Base-by-base conservation (phyloP, 208 protist genomes). In the Wallacemonas rigidus region DNA sequence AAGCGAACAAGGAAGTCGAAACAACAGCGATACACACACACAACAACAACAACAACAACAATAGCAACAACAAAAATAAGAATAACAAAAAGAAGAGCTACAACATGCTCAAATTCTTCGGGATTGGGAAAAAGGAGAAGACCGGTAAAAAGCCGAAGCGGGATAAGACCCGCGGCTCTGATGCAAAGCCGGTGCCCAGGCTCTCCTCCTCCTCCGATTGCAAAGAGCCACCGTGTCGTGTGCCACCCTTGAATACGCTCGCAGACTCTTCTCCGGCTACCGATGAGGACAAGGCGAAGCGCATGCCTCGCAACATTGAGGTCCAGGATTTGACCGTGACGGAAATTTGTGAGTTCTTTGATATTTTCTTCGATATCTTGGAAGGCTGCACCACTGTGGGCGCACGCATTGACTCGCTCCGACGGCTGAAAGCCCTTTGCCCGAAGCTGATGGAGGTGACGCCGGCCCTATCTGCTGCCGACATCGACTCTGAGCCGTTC, bases 301-400 rank as follows among this genome's bases (percentile, higher is more conserved):
- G 60, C 60, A 50, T 65, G 43, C 60, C 60, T 48, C 60, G 60
- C 60, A 65, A 69, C 47, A 35, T 71, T 36, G 76, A 82, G 50
- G 62, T 85, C 54, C 57, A 76, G 45, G 81, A 86, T 1, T 65
- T 90, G 26, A 69, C 73, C 7, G 64, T 90, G 3, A 47, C 55
- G 11, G 78, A 90, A 48, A 67, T 90, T 39, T 60, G 79, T 1
- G 75, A 80, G 47, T 74, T 87, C 12, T 85, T 83, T 53, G 70
- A 83, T 45, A 74, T 79, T 2, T 86, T 87, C 63, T 54, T 72
- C 4, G 62, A 58, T 14, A 81, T 85, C 50, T 69, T 85, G 3
- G 64, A 71, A 56, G 74, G 64, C 55, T 87, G 81, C 67, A 72
- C 35, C 2, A 77, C 41, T 35, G 60, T 67, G 2, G 48, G 64